Percentiles rank a stretch among this genome's conserved stretches.
phyloP scores from a whole-genome alignment of 1,284 basidiomycete genomes.

The Somion occarium region DNA sequence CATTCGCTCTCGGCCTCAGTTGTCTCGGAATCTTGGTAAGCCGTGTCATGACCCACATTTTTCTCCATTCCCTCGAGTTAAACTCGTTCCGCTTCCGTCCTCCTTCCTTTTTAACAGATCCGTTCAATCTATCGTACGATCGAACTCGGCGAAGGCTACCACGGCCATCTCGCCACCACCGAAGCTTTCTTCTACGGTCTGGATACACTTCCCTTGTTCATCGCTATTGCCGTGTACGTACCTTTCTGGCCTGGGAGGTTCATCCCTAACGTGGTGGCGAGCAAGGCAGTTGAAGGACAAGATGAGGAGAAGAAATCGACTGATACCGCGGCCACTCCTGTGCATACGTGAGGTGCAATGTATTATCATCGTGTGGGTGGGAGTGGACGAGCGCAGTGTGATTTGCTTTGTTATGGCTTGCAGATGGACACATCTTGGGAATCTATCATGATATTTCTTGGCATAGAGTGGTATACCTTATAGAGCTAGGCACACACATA shows the following conservation, averaged over 20 bases:
- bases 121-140: slow-evolving; percentile 66
- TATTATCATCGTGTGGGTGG: too few species aligned
- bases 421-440: too few species aligned
- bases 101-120: slow-evolving; percentile 36
- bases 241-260: slow-evolving; percentile 60
- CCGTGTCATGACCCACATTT: slow-evolving; percentile 8
- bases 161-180: slow-evolving; percentile 54
- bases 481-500: too few species aligned
- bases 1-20: slow-evolving; percentile 47
- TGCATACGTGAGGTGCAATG: too few species aligned
- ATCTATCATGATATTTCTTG: too few species aligned
- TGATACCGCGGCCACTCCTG: neutral
- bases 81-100: too few species aligned
- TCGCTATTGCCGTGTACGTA: slow-evolving; percentile 52
- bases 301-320: neutral
- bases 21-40: slow-evolving; percentile 60
- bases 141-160: slow-evolving; percentile 63
- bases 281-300: neutral
- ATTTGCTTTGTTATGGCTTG: too few species aligned
- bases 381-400: too few species aligned
- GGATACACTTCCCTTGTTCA: slow-evolving; percentile 61
- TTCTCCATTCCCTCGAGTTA: neutral
- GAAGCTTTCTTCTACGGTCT: slow-evolving; percentile 56
- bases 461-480: too few species aligned
- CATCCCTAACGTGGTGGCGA: slow-evolving; percentile 26